Evolutionary conservation across 106 monocot species (phyloP).

Genomic region (Chionographis japonica): DNA sequence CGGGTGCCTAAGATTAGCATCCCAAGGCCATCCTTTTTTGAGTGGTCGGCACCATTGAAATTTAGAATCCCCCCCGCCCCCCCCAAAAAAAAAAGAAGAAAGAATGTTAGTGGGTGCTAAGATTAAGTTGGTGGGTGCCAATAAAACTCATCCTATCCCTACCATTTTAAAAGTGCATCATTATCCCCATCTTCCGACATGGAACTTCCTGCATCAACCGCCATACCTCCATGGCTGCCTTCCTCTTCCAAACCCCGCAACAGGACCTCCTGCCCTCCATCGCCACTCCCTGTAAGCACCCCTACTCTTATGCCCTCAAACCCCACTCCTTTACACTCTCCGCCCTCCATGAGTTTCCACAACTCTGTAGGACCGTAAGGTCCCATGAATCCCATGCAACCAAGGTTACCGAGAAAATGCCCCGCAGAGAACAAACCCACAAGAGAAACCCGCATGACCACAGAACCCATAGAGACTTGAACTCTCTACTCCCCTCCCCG

Average conservation of each 20-base stretch:
- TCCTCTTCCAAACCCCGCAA: neutral
- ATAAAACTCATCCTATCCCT: too few relatives aligned
- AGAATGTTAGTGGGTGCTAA: too few relatives aligned
- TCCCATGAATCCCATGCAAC: conserved; percentile 2
- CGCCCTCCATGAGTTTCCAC: neutral
- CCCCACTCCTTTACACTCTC: neutral
- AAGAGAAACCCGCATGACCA: neutral
- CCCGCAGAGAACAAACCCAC: conserved; percentile 15
- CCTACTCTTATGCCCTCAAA: neutral
- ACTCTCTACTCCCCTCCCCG: neutral
- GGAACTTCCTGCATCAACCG: neutral
- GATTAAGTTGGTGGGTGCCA: too few relatives aligned
- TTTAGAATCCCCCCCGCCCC: too few relatives aligned
- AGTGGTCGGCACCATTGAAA: too few relatives aligned
- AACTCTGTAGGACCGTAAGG: neutral
- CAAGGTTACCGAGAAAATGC: conserved; percentile 20
- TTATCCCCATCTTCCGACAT: neutral
- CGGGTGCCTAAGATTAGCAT: too few relatives aligned
- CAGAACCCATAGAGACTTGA: neutral
- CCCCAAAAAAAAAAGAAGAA: too few relatives aligned
- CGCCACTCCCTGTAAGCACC: neutral
- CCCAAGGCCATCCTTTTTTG: too few relatives aligned
- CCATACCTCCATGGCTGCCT: conserved; percentile 11
- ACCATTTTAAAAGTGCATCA: too few relatives aligned
- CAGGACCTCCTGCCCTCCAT: neutral